These are phyloP conservation scores for Crithidia acanthocephali DNA, from an alignment of 208 protist genomes.

Conservation along the genomic window DNA sequence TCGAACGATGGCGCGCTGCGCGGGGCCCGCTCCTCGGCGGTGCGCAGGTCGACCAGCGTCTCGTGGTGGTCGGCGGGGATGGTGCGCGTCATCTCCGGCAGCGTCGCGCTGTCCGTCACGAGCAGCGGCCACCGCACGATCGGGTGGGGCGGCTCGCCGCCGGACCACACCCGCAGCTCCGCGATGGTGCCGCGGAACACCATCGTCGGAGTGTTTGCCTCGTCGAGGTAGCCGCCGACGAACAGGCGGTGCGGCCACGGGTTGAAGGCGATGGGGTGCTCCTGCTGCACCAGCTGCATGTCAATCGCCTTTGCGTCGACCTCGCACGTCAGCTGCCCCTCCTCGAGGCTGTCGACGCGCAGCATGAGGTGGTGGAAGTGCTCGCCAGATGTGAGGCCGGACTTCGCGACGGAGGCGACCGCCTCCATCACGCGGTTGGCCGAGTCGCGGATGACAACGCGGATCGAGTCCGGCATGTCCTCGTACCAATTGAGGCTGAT, in stretches of 20 bases:
- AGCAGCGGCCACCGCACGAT: conserved; percentile 80
- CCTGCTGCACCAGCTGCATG: conserved; percentile 81
- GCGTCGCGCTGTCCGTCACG: conserved; percentile 49
- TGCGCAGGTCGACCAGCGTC: conserved; percentile 67
- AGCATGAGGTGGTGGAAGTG: conserved; percentile 87
- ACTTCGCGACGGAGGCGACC: conserved; percentile 45
- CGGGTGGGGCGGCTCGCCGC: conserved; percentile 45
- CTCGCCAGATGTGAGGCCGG: conserved; percentile 22
- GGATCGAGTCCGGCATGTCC: conserved; percentile 70
- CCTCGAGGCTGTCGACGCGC: conserved; percentile 75
- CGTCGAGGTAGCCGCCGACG: conserved; percentile 80
- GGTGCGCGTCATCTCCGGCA: conserved; percentile 70
- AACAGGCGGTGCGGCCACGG: conserved; percentile 88
- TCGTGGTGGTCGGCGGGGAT: conserved; percentile 81
- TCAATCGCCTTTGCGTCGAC: conserved; percentile 63
- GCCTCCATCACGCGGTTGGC: conserved; percentile 89
- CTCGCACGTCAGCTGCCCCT: conserved; percentile 65
- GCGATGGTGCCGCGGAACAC: conserved; percentile 77
- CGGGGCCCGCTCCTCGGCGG: conserved; percentile 53
- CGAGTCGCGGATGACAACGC: conserved; percentile 77
- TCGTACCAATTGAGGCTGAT: conserved; percentile 79
- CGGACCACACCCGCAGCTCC: conserved; percentile 82
- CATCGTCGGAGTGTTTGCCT: conserved; percentile 56
- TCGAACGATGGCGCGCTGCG: conserved; percentile 74
- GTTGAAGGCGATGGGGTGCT: conserved; percentile 90